Base-by-base conservation (phyloP, 805 yeast genomes). In the Kluyveromyces siamensis region DNA sequence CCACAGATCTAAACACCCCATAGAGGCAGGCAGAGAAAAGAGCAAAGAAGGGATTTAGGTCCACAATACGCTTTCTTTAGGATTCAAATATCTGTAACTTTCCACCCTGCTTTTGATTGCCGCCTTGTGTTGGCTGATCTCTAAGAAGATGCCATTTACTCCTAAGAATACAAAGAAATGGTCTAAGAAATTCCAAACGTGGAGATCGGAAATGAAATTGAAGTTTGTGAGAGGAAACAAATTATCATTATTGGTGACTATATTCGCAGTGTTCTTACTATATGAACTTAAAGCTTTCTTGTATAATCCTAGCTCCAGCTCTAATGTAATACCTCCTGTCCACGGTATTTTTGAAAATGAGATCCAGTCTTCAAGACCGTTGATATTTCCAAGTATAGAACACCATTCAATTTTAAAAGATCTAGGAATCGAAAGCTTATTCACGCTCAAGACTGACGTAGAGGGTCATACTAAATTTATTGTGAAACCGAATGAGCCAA, bases 371-470 rank as follows among this genome's bases (percentile, higher is more conserved):
- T 65, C 70, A 11, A 72, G 80, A 17, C 70, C 73, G 37, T 73
- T 78, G 58, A 81, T 85, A 13, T 84, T 76, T 59, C 93, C 93
- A n/a, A 76, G 80, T n/a, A 73, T 84, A 37, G 89, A 84, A 54
- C 82, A 84, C 57, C 82, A 86, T 5, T 77, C 81, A 0, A 62
- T 74, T 19, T 69, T 85, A 51, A 76, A 78, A 54, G 82, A 81
- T 50, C 59, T 84, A 45, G 76, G 80, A 1, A 63, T 79, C 18
- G 71, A 73, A 47, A 71, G 73, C 14, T 64, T 84, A 33, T 81
- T 80, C 50, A 72, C 71, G 33, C 72, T 71, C 42, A 68, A 75
- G 44, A 61, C 67, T n/a, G 77, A 75, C 40, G 58, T 75, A 16
- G 76, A 76, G 51, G 72, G 77, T 7, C 62, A 65, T 46, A 61